Conservation (phyloP, 306 rosid genomes). For the Carpinus viminea region DNA sequence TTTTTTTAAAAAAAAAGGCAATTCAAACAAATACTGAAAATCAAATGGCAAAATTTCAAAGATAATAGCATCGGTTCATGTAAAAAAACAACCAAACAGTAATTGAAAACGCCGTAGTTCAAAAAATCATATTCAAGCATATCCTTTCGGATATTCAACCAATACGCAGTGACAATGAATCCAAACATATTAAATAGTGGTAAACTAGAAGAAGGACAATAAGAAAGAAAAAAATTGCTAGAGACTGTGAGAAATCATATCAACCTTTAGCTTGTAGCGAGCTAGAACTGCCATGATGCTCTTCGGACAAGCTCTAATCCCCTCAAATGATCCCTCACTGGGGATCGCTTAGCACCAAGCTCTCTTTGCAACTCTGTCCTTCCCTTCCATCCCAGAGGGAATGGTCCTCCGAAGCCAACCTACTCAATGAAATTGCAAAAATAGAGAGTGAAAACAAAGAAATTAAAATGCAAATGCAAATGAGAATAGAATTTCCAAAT, state of each 20-base stretch:
- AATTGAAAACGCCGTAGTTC: background rate
- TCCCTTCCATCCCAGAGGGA: constrained; percentile 31
- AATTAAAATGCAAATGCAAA: background rate
- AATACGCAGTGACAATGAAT: background rate
- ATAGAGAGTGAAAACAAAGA: constrained; percentile 16
- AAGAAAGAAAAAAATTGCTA: background rate
- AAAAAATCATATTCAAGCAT: constrained; percentile 1
- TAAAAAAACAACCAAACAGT: background rate
- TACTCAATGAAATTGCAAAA: constrained; percentile 29
- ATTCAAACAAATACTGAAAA: background rate
- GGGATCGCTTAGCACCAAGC: constrained; percentile 32
- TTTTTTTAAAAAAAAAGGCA: background rate
- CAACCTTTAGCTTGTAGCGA: constrained; percentile 54
- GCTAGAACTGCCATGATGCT: constrained; percentile 39
- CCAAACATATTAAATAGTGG: constrained; percentile 3
- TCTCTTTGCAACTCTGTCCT: constrained; percentile 28
- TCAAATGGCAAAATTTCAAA: background rate
- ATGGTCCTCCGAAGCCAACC: constrained; percentile 32
- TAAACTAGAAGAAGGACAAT: background rate
- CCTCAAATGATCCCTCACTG: constrained; percentile 46
- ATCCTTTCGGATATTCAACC: background rate
- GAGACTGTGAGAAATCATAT: background rate
- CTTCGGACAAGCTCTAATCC: constrained; percentile 28
- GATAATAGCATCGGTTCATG: background rate
- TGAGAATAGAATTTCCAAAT: background rate